phyloP scores from a whole-genome alignment of 768 basidiomycete species.

The Amanita subjunquillea region DNA sequence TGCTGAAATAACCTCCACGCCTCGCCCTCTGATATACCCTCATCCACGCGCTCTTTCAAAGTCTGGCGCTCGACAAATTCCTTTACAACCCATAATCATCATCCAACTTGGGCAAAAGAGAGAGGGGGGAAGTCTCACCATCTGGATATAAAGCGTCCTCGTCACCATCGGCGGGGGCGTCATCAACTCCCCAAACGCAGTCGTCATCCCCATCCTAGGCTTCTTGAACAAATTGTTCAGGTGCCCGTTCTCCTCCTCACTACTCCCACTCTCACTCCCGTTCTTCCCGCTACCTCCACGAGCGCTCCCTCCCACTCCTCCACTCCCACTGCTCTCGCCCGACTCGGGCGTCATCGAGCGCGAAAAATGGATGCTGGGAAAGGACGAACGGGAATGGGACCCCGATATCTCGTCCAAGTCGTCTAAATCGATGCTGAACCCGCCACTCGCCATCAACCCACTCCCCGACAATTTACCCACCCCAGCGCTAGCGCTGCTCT shows the following conservation, averaged over 20 bases:
- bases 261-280: background rate
- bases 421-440: constrained; percentile 54
- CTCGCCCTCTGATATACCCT: constrained; percentile 75
- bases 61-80: constrained; percentile 92
- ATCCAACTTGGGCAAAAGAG: background rate
- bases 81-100: constrained; percentile 21
- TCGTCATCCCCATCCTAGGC: constrained; percentile 9
- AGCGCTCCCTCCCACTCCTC: constrained; percentile 11
- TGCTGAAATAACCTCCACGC: constrained; percentile 88
- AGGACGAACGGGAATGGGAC: constrained; percentile 39
- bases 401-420: constrained; percentile 53
- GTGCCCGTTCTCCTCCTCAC: constrained; percentile 12
- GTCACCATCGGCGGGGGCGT: constrained; percentile 21
- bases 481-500: constrained; percentile 10
- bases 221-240: constrained; percentile 20
- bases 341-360: constrained; percentile 30
- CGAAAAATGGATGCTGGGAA: constrained; percentile 82
- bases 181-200: constrained; percentile 12
- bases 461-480: constrained; percentile 4
- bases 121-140: constrained; percentile 38
- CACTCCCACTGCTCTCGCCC: constrained; percentile 10
- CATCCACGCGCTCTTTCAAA: constrained; percentile 75
- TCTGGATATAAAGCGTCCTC: constrained; percentile 85
- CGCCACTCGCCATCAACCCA: constrained; percentile 31
- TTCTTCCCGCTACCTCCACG: constrained; percentile 1